Conservation (phyloP, 768 basidiomycete genomes). For the Amanita phalloides region DNA sequence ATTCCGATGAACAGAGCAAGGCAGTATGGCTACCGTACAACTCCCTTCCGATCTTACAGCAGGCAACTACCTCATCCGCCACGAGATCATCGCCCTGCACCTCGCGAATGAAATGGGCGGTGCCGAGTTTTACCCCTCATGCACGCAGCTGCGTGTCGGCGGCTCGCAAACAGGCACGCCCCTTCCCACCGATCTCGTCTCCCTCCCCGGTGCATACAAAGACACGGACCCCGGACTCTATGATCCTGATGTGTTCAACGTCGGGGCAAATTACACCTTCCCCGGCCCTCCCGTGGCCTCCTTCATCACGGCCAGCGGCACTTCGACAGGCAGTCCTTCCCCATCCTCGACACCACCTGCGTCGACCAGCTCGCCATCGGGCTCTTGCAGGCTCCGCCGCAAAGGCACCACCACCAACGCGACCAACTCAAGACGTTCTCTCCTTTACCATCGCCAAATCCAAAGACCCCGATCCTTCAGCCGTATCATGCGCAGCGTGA, state of each 20-base stretch:
- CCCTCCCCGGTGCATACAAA: constrained; percentile 63
- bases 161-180: constrained; percentile 45
- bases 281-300: constrained; percentile 42
- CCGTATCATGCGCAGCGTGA: constrained; percentile 22
- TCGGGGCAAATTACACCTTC: constrained; percentile 25
- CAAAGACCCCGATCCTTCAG: constrained; percentile 18
- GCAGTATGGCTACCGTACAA: constrained; percentile 26
- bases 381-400: neutral
- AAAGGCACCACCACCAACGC: neutral
- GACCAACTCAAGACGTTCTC: neutral
- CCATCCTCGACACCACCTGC: neutral
- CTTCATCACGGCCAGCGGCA: constrained; percentile 18
- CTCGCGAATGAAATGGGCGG: constrained; percentile 44
- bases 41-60: constrained; percentile 44
- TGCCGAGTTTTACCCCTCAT: constrained; percentile 76
- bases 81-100: constrained; percentile 76
- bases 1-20: constrained; percentile 20
- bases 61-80: constrained; percentile 68
- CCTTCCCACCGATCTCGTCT: constrained; percentile 37
- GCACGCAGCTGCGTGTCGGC: constrained; percentile 44
- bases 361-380: neutral
- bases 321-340: neutral
- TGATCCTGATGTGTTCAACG: constrained; percentile 20
- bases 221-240: constrained; percentile 60
- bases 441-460: neutral